These are phyloP conservation scores for Annona cherimola DNA, from an alignment of 164 flowering plant species.

Conservation along the genomic window DNA sequence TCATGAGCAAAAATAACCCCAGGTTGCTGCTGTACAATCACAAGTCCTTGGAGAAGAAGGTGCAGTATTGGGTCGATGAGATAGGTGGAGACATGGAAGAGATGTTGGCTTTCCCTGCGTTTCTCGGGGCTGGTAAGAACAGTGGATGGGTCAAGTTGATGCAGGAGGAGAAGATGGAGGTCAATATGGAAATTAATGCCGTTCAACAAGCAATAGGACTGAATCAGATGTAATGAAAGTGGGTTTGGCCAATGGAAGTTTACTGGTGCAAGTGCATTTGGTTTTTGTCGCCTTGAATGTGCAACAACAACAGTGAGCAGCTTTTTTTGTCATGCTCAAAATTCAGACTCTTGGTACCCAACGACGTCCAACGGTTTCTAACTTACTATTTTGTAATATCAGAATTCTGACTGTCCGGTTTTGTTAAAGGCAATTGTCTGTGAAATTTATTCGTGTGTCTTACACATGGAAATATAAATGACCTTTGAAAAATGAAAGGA, in stretches of 20 bases:
- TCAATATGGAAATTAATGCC: conserved; percentile 54
- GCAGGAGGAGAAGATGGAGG: conserved; percentile 52
- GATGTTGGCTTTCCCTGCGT: conserved; percentile 79
- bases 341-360: no score
- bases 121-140: conserved; percentile 66
- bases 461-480: no score
- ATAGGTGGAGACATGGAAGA: conserved; percentile 76
- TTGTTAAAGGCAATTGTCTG: no score
- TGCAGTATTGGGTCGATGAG: conserved; percentile 65
- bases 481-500: no score
- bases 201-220: conserved; percentile 50
- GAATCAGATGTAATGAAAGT: conserved; percentile 1
- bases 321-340: no score
- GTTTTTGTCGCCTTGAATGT: no score
- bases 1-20: conserved; percentile 74
- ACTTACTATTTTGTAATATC: no score
- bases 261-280: no score
- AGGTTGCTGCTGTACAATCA: conserved; percentile 68
- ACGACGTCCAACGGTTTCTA: no score
- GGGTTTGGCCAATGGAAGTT: background rate
- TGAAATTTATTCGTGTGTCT: no score
- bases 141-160: conserved; percentile 69
- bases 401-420: no score
- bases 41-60: conserved; percentile 55
- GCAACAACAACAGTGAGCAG: no score